Conservation (phyloP, 75 land plant genomes). For the Cunninghamia lanceolata region DNA sequence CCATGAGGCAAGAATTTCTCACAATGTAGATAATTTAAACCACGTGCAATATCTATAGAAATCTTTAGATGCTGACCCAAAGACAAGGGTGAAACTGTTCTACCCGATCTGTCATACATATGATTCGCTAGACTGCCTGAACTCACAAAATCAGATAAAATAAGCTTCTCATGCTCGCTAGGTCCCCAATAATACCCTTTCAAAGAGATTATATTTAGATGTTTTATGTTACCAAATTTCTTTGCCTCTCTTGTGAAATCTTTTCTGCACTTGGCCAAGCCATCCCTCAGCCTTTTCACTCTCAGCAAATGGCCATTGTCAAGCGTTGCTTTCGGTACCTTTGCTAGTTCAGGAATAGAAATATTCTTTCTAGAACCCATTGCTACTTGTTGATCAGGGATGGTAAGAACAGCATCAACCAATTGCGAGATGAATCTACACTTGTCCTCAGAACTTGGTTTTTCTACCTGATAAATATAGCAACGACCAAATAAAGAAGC, state of each 20-base stretch:
- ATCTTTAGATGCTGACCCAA: conserved; percentile 90
- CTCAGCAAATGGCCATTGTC: conserved; percentile 91
- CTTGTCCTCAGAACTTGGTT: too few species aligned
- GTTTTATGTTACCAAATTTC: conserved; percentile 82
- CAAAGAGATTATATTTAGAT: conserved; percentile 84
- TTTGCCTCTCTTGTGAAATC: conserved; percentile 92
- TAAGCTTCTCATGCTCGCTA: conserved; percentile 94
- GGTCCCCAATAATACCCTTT: conserved; percentile 99
- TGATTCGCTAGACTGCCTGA: conserved; percentile 87
- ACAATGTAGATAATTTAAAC: conserved; percentile 88
- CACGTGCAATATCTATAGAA: conserved; percentile 89
- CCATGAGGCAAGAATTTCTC: conserved; percentile 90
- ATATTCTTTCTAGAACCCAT: too few species aligned
- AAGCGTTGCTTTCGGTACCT: conserved; percentile 88
- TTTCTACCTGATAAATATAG: too few species aligned
- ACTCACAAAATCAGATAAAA: conserved; percentile 79
- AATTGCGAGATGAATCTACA: too few species aligned
- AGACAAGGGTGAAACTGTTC: conserved; percentile 60
- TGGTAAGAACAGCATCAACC: too few species aligned
- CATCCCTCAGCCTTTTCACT: conserved; percentile 98
- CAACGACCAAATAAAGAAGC: too few species aligned
- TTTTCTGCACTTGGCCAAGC: conserved; percentile 85
- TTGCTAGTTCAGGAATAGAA: too few species aligned
- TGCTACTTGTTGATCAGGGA: too few species aligned
- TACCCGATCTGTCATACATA: conserved; percentile 79